A percentile compares a stretch with the other conserved stretches of the same genome.
These are phyloP conservation scores for Plasmodium yoelii DNA, from an alignment of 169 alveolate species.

Conservation along the genomic window DNA sequence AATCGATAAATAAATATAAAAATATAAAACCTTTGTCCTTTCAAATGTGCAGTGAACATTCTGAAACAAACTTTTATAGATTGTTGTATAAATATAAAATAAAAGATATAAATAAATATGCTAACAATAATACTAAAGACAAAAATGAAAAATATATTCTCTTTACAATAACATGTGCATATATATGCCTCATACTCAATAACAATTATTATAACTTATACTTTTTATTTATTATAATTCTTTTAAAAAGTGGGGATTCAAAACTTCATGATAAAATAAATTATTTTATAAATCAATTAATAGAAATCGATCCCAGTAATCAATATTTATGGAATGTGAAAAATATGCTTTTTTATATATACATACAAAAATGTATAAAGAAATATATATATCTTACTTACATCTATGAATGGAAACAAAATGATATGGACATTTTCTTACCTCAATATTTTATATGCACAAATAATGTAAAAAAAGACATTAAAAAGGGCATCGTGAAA, in stretches of 20 bases:
- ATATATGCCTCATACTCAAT: constrained; percentile 41
- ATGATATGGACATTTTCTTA: not conserved
- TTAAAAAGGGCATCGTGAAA: not conserved
- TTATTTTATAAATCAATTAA: constrained; percentile 25
- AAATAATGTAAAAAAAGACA: not conserved
- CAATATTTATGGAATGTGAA: constrained; percentile 56
- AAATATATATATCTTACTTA: not conserved
- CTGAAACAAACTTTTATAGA: no score
- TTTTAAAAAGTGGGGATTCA: constrained; percentile 4
- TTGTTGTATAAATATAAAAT: not conserved
- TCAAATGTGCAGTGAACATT: no score
- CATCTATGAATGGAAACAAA: not conserved
- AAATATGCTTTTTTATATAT: constrained; percentile 24
- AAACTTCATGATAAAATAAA: constrained; percentile 15
- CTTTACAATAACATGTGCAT: constrained; percentile 34
- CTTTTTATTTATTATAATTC: constrained; percentile 7
- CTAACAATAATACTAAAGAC: not conserved
- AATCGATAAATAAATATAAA: no score
- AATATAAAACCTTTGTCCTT: no score
- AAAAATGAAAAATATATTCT: not conserved
- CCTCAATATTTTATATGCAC: not conserved
- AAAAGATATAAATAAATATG: not conserved
- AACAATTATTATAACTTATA: constrained; percentile 47
- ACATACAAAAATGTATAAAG: constrained; percentile 22
- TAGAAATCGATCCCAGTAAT: constrained; percentile 47